Percentiles rank a stretch among this genome's conserved stretches.
Evolutionary conservation across 768 basidiomycete genomes (phyloP).

Genomic region (Russula griseocarnosa): DNA sequence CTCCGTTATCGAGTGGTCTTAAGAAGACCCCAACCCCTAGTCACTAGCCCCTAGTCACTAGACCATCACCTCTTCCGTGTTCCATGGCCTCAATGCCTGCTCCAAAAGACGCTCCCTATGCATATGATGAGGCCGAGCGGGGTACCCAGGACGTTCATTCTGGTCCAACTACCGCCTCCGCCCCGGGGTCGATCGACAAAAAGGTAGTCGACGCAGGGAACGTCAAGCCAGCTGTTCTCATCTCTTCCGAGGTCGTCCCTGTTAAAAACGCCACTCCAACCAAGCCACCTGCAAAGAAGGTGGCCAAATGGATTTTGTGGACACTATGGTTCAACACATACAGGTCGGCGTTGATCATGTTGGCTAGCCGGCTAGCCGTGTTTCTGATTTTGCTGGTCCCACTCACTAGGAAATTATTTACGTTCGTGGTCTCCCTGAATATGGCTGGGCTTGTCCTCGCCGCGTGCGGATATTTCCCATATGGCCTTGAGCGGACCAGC

Average conservation of each 20-base stretch:
- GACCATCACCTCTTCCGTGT: slow-evolving; percentile 17
- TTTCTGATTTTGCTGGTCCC: slow-evolving; percentile 19
- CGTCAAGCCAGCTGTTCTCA: not conserved
- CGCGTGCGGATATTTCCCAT: slow-evolving; percentile 60
- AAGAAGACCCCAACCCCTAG: not conserved
- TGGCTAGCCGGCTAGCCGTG: not conserved
- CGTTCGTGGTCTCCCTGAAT: slow-evolving; percentile 43
- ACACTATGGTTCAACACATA: slow-evolving; percentile 79
- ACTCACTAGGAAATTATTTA: slow-evolving; percentile 16
- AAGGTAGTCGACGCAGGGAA: slow-evolving; percentile 28
- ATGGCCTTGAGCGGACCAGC: slow-evolving; percentile 60
- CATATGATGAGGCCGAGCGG: slow-evolving; percentile 35
- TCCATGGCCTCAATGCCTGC: slow-evolving; percentile 29
- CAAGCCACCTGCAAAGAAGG: slow-evolving; percentile 44
- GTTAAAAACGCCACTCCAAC: slow-evolving; percentile 33
- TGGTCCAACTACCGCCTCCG: slow-evolving; percentile 12
- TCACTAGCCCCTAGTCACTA: too few species aligned
- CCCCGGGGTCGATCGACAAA: slow-evolving; percentile 1
- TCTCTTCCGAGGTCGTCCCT: slow-evolving; percentile 37
- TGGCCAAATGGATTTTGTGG: slow-evolving; percentile 56
- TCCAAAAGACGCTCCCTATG: slow-evolving; percentile 28
- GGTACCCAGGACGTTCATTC: slow-evolving; percentile 30
- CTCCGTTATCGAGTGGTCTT: not conserved
- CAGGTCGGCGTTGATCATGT: slow-evolving; percentile 42
- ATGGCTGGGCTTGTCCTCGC: slow-evolving; percentile 57